phyloP scores from a whole-genome alignment of 352 stramenopile genomes.

The Thalassiosira tumida region DNA sequence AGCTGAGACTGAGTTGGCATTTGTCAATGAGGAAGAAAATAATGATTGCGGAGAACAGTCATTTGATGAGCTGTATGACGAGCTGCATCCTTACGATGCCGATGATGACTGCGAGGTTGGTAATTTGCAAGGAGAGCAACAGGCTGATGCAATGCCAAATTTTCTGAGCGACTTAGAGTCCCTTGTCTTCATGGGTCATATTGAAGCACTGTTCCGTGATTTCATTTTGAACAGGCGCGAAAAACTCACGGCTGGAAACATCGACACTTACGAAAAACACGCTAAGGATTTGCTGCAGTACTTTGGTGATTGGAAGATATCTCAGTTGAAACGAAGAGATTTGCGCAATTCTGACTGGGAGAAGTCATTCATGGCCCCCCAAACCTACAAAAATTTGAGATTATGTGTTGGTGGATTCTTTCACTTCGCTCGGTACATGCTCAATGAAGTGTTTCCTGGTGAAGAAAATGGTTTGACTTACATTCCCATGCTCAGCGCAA shows the following conservation, averaged over 20 bases:
- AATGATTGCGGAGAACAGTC: slow-evolving; percentile 80
- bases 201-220: slow-evolving; percentile 16
- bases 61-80: slow-evolving; percentile 72
- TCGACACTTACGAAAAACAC: background rate
- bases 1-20: background rate
- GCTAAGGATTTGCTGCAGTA: background rate
- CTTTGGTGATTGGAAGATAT: slow-evolving; percentile 33
- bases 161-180: background rate
- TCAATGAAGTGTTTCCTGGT: slow-evolving; percentile 3
- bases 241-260: slow-evolving; percentile 7
- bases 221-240: slow-evolving; percentile 22
- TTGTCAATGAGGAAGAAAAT: slow-evolving; percentile 67
- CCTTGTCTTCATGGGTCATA: slow-evolving; percentile 4
- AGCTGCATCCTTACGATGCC: slow-evolving; percentile 2
- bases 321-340: background rate
- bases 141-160: background rate
- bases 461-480: slow-evolving; percentile 4
- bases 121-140: background rate
- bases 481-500: slow-evolving; percentile 14
- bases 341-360: background rate
- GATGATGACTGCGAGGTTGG: background rate
- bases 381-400: slow-evolving; percentile 35
- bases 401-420: slow-evolving; percentile 12
- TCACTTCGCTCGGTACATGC: slow-evolving; percentile 33
- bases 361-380: slow-evolving; percentile 6